phyloP scores from a whole-genome alignment of 495 filamentous ascomycete species.

The Neurospora sp. region DNA sequence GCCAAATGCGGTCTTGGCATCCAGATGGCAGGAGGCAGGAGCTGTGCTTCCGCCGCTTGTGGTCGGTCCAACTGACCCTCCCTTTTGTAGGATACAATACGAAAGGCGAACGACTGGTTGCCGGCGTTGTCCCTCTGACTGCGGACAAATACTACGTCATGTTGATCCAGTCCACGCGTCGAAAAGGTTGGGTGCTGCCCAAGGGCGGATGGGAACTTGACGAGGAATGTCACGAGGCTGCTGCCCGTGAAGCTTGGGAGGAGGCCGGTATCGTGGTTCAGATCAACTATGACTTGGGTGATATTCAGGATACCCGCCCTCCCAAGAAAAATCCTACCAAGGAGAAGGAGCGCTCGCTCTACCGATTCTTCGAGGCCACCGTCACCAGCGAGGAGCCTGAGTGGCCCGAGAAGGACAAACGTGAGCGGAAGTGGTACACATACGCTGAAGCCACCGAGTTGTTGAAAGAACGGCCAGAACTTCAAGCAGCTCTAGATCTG shows the following conservation, averaged over 20 bases:
- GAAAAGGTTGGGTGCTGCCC: constrained; percentile 85
- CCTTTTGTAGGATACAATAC: constrained; percentile 67
- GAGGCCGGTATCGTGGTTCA: constrained; percentile 85
- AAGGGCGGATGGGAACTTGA: constrained; percentile 98
- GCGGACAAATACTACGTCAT: constrained; percentile 63
- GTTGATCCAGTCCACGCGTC: constrained; percentile 82
- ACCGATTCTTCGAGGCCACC: constrained; percentile 79
- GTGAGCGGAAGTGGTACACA: constrained; percentile 78
- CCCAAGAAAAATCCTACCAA: constrained; percentile 43
- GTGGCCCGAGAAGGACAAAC: constrained; percentile 93
- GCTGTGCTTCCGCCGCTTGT: constrained; percentile 1
- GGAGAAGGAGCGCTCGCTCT: constrained; percentile 63
- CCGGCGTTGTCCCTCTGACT: constrained; percentile 76
- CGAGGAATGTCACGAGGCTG: constrained; percentile 53
- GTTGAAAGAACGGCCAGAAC: constrained; percentile 70
- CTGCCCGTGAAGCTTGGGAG: constrained; percentile 86
- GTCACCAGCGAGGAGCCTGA: constrained; percentile 72
- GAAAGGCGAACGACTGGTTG: constrained; percentile 88
- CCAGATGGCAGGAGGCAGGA: neutral
- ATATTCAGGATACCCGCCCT: constrained; percentile 67
- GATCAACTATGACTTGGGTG: constrained; percentile 71
- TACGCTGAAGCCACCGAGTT: constrained; percentile 70
- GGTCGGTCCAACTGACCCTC: constrained; percentile 25
- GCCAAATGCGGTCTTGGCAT: neutral
- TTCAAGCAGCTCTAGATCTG: constrained; percentile 73